Percentiles rank a stretch among this genome's conserved stretches.
These are phyloP conservation scores for Bipolaris zeicola DNA, from an alignment of 2,329 filamentous ascomycete species.

Conservation along the genomic window DNA sequence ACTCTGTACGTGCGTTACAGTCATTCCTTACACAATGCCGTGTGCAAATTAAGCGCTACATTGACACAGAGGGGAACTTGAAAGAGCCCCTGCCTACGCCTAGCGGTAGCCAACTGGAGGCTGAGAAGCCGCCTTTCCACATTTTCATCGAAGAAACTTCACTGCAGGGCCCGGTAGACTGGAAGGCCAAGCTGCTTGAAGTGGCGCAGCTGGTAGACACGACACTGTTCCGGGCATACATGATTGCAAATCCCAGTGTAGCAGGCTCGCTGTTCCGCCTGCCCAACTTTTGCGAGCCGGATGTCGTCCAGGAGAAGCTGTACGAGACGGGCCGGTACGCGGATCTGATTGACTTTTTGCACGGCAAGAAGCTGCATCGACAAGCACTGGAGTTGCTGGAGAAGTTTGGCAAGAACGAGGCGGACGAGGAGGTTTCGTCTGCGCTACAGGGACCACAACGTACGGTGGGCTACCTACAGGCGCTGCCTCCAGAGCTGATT, in stretches of 20 bases:
- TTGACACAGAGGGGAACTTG: slow-evolving; percentile 63
- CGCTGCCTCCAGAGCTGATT: slow-evolving; percentile 82
- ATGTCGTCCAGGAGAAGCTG: slow-evolving; percentile 90
- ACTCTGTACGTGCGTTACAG: slow-evolving; percentile 81
- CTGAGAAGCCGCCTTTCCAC: slow-evolving; percentile 51
- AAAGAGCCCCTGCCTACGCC: slow-evolving; percentile 62
- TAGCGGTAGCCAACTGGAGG: slow-evolving; percentile 46
- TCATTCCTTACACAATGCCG: slow-evolving; percentile 88
- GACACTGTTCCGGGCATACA: slow-evolving; percentile 90
- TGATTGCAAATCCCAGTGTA: slow-evolving; percentile 85
- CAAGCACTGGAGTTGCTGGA: slow-evolving; percentile 82
- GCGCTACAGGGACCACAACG: slow-evolving; percentile 78
- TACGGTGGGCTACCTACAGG: slow-evolving; percentile 89
- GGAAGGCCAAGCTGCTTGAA: slow-evolving; percentile 72
- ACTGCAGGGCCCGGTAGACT: slow-evolving; percentile 54
- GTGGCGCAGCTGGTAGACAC: slow-evolving; percentile 90
- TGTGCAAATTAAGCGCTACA: slow-evolving; percentile 64
- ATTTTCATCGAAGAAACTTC: slow-evolving; percentile 48
- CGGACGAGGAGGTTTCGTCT: slow-evolving; percentile 53
- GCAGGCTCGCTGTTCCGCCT: slow-evolving; percentile 92
- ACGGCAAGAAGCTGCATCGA: slow-evolving; percentile 90
- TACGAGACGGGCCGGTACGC: slow-evolving; percentile 88
- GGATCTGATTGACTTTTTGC: slow-evolving; percentile 95
- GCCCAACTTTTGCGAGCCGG: slow-evolving; percentile 95
- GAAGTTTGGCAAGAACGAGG: slow-evolving; percentile 71